A percentile compares a stretch with the other conserved stretches of the same genome.
phyloP scores from a whole-genome alignment of 2,329 filamentous ascomycete species.

The Fusarium hostae region DNA sequence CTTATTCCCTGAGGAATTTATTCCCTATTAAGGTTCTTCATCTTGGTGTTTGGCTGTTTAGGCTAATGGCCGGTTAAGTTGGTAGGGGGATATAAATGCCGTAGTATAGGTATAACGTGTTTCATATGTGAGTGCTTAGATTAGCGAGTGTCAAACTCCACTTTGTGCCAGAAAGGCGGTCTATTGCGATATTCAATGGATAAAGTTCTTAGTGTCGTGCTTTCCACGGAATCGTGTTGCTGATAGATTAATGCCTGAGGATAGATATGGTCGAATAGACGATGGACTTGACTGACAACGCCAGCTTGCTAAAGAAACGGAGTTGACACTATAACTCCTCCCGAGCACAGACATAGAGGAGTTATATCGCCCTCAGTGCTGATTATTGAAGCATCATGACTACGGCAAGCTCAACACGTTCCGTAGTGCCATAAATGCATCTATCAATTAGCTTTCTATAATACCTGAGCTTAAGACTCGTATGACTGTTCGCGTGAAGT shows the following conservation, averaged over 20 bases:
- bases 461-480: accelerated
- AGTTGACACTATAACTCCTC: too few species aligned
- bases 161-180: not conserved
- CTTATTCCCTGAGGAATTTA: not conserved
- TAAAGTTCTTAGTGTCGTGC: not conserved
- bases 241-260: not conserved
- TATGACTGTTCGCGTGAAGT: accelerated
- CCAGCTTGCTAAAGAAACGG: accelerated
- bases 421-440: too few species aligned
- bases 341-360: too few species aligned
- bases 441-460: too few species aligned
- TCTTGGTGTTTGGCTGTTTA: not conserved
- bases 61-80: not conserved
- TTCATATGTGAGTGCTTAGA: not conserved
- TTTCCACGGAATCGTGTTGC: not conserved
- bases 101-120: not conserved
- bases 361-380: too few species aligned
- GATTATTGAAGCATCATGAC: too few species aligned
- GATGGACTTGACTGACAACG: accelerated
- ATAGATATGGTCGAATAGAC: not conserved
- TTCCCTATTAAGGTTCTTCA: not conserved
- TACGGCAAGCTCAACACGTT: too few species aligned
- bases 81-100: not conserved
- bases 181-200: too few species aligned
- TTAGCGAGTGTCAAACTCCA: not conserved